Evolutionary conservation across 768 basidiomycete species (phyloP), one percentile per base, ranked within the genome.

Genomic region (Amanita inopinata): DNA sequence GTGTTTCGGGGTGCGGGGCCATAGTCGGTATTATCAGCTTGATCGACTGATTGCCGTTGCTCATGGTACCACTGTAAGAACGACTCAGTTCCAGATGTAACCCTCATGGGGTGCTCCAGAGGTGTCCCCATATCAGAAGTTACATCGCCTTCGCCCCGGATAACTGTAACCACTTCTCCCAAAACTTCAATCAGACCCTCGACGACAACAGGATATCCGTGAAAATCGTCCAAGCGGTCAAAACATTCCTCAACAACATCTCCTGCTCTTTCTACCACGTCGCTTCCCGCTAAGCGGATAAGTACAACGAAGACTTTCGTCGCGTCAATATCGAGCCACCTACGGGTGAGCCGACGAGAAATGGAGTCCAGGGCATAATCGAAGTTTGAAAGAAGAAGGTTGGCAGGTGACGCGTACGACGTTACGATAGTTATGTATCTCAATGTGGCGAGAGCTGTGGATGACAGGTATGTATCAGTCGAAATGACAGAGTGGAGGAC

Each of bases 221-320:
- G 94, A 56, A 78, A 98, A 49, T 96, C 91, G 53, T 98, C 96
- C 14, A 98, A 67, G 20, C 92, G 79, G 60, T 97, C 94, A 51
- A 98, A 98, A 47, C 94, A 93, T 59, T 96, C 93, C 59, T 96
- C 94, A 7, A 98, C 91, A 7, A 98, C 80, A 58, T 97, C 96
- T 10, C 83, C 80, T 5, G 96, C 92, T 51, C 80, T 80, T 34
- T 86, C 80, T 0, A 98, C 88, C 23, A 98, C 79, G 42, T 86
- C 83, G 20, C 70, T 69, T 0, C 96, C 94, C 5, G 94, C 87
- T 9, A 98, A 69, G 6, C 84, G 80, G 44, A 98, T 75, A 56
- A 97, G 78, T 19, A 92, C 64, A 10, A 78, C 74, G 15, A 99
- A 69, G 4, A 98, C 92, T 49, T 87, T 83, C 6, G 93, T 86